Evolutionary conservation across 371 early-diverging fungal species (phyloP).

Genomic region (Capillidium heterosporum): DNA sequence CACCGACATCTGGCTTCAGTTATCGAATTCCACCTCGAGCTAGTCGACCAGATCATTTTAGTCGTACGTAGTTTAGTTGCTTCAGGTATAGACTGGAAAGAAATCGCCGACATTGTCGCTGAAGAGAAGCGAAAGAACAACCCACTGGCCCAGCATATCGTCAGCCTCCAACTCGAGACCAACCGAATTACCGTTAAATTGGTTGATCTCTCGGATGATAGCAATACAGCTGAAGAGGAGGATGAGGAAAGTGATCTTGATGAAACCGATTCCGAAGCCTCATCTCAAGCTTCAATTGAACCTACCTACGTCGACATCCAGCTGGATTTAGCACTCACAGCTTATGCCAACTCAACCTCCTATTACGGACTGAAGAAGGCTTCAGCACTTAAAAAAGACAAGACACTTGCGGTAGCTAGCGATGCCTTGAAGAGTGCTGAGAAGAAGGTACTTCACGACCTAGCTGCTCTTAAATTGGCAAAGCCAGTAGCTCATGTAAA

Average conservation of each 20-base stretch:
- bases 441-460: slow-evolving; percentile 63
- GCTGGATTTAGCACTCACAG: slow-evolving; percentile 58
- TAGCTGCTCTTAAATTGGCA: slow-evolving; percentile 27
- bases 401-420: slow-evolving; percentile 64
- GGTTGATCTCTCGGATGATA: slow-evolving; percentile 11
- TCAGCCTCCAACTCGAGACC: slow-evolving; percentile 42
- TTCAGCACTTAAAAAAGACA: slow-evolving; percentile 70
- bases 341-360: slow-evolving; percentile 78
- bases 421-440: slow-evolving; percentile 82
- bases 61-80: slow-evolving; percentile 76
- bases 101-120: slow-evolving; percentile 64
- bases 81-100: slow-evolving; percentile 90
- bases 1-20: slow-evolving; percentile 53
- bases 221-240: slow-evolving; percentile 1
- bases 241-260: slow-evolving; percentile 20
- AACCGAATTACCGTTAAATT: slow-evolving; percentile 49
- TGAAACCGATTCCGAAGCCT: slow-evolving; percentile 12
- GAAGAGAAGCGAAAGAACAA: slow-evolving; percentile 65
- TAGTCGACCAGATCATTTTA: slow-evolving; percentile 70
- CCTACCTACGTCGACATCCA: slow-evolving; percentile 43
- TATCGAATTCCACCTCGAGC: slow-evolving; percentile 63
- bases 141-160: slow-evolving; percentile 60
- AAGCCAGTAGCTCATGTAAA: slow-evolving; percentile 55
- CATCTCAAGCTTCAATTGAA: background rate
- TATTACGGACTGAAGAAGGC: slow-evolving; percentile 75